Conservation (phyloP, 192 early-diverging fungal genomes). For the Coemansia asiatica region DNA sequence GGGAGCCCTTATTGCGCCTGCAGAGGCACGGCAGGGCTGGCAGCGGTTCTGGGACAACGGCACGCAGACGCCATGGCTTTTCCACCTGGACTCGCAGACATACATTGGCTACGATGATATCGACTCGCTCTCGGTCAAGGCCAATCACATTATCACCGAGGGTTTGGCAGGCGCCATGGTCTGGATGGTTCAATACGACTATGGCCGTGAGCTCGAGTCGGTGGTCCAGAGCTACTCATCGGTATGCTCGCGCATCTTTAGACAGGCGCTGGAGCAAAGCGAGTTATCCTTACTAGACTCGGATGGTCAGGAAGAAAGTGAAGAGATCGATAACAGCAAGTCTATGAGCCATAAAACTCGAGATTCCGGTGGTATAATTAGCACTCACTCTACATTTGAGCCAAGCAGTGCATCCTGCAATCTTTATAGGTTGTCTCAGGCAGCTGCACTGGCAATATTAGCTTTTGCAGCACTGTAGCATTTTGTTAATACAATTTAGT, state of each 20-base stretch:
- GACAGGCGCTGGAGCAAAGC: constrained; percentile 1
- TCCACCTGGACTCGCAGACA: constrained; percentile 57
- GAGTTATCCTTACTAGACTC: not conserved
- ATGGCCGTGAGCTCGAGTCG: constrained; percentile 55
- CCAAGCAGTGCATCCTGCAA: not conserved
- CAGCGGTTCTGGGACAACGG: constrained; percentile 62
- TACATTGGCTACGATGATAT: constrained; percentile 75
- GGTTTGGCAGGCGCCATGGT: constrained; percentile 69
- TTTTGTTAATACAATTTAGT: not conserved
- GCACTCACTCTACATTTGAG: not conserved
- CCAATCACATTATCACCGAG: constrained; percentile 48
- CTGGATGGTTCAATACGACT: constrained; percentile 70
- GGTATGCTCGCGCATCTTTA: constrained; percentile 25
- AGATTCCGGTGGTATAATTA: not conserved
- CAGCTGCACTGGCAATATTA: not conserved
- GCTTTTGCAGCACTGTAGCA: not conserved
- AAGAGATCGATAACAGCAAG: not conserved
- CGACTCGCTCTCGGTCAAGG: constrained; percentile 62
- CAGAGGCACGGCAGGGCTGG: constrained; percentile 55
- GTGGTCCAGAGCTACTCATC: constrained; percentile 39
- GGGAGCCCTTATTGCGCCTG: constrained; percentile 31
- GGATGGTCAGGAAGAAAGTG: not conserved
- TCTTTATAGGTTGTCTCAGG: not conserved
- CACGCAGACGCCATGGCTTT: constrained; percentile 73
- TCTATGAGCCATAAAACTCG: not conserved